phyloP scores from a whole-genome alignment of 108 stramenopile genomes.

The Cyclotella atomus region DNA sequence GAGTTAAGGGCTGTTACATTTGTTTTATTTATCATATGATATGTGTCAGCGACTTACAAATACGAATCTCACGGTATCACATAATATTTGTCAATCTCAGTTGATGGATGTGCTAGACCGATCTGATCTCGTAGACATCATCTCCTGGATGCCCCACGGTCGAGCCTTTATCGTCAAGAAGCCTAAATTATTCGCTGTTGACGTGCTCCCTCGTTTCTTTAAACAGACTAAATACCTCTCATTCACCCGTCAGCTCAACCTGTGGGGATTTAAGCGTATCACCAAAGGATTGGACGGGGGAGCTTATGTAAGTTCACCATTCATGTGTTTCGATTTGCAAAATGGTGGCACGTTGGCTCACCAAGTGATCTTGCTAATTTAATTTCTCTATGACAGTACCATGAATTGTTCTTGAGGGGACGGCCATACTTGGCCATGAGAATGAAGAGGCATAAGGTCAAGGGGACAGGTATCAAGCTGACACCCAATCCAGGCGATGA shows the following conservation, averaged over 20 bases:
- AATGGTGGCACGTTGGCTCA: too few relatives aligned
- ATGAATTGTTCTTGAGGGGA: constrained; percentile 66
- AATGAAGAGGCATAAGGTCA: constrained; percentile 60
- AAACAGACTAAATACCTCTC: constrained; percentile 75
- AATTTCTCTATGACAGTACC: too few relatives aligned
- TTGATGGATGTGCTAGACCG: constrained; percentile 51
- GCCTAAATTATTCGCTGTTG: constrained; percentile 58
- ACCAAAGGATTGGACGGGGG: constrained; percentile 60
- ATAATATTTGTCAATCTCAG: constrained; percentile 8
- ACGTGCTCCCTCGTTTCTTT: constrained; percentile 71
- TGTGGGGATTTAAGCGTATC: constrained; percentile 80
- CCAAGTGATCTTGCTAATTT: too few relatives aligned
- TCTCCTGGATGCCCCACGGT: constrained; percentile 73
- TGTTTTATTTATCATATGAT: background rate
- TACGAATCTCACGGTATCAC: too few relatives aligned
- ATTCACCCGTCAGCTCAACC: constrained; percentile 84
- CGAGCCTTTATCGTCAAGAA: constrained; percentile 68
- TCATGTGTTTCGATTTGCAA: too few relatives aligned
- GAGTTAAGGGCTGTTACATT: background rate
- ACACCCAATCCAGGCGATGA: constrained; percentile 61
- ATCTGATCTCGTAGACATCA: constrained; percentile 39
- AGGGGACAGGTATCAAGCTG: constrained; percentile 67
- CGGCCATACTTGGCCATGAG: constrained; percentile 52
- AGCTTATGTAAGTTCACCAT: too few relatives aligned
- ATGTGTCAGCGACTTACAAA: too few relatives aligned